Conservation (phyloP, 1,139 yeast species). For the Eremothecium gossypii region DNA sequence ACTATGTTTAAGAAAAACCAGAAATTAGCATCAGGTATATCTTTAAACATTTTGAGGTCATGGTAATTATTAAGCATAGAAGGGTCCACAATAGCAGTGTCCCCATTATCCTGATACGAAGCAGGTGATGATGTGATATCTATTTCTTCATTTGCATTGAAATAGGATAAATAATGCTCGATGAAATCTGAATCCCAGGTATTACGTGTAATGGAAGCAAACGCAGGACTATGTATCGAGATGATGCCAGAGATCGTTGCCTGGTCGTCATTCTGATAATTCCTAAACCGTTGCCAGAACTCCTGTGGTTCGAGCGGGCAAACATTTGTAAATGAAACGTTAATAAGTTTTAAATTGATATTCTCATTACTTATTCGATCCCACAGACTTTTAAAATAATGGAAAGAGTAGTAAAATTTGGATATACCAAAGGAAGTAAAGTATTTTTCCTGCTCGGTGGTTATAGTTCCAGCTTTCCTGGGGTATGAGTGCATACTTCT, state of each 20-base stretch:
- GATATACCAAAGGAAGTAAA: slow-evolving; percentile 21
- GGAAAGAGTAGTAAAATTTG: slow-evolving; percentile 25
- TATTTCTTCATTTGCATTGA: not conserved
- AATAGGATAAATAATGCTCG: slow-evolving; percentile 13
- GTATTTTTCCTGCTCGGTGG: slow-evolving; percentile 20
- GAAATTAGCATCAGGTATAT: slow-evolving; percentile 27
- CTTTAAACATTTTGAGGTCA: slow-evolving; percentile 21
- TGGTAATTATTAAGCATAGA: slow-evolving; percentile 22
- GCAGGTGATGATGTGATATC: not conserved
- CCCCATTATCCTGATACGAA: slow-evolving; percentile 8
- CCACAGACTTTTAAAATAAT: slow-evolving; percentile 24
- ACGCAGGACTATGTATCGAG: slow-evolving; percentile 1
- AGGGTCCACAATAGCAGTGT: slow-evolving; percentile 12
- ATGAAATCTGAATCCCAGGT: slow-evolving; percentile 21
- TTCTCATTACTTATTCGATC: slow-evolving; percentile 25
- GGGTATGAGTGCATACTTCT: slow-evolving; percentile 13
- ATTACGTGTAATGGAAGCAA: slow-evolving; percentile 9
- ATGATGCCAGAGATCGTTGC: slow-evolving; percentile 15
- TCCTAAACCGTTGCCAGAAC: slow-evolving; percentile 19
- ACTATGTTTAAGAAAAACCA: slow-evolving; percentile 29
- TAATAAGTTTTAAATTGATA: slow-evolving; percentile 24
- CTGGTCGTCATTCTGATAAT: slow-evolving; percentile 16
- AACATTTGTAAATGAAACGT: slow-evolving; percentile 29
- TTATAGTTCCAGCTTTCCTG: slow-evolving; percentile 20
- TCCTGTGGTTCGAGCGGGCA: slow-evolving; percentile 23